These are phyloP conservation scores for Septoria linicola DNA, from an alignment of 2,329 filamentous ascomycete genomes.

Conservation along the genomic window DNA sequence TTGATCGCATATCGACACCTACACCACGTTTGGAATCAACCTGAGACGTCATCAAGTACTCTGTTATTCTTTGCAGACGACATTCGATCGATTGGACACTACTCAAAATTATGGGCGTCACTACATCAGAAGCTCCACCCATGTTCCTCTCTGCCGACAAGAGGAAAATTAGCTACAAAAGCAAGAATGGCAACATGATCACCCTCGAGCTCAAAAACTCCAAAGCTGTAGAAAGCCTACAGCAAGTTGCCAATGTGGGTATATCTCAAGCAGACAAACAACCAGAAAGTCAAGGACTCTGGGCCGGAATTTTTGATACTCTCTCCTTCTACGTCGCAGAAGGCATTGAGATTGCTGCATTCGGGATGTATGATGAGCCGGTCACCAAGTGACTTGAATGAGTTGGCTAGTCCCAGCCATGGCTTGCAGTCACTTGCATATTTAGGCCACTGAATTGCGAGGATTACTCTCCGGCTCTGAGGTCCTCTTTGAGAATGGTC, in stretches of 20 bases:
- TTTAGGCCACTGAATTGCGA: neutral
- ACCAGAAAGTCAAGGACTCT: slow-evolving; percentile 16
- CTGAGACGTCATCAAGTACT: slow-evolving; percentile 3
- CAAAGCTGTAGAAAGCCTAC: slow-evolving; percentile 22
- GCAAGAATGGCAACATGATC: slow-evolving; percentile 24
- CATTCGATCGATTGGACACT: slow-evolving; percentile 5
- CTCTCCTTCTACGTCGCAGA: slow-evolving; percentile 27
- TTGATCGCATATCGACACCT: slow-evolving; percentile 2
- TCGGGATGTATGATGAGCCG: slow-evolving; percentile 28
- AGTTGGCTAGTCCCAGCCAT: neutral
- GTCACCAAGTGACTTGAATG: slow-evolving; percentile 7
- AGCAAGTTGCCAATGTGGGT: slow-evolving; percentile 17
- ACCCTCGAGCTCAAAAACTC: slow-evolving; percentile 27
- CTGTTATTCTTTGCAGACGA: neutral
- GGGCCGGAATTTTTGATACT: slow-evolving; percentile 26
- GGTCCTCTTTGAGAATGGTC: slow-evolving; percentile 4
- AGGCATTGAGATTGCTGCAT: slow-evolving; percentile 26
- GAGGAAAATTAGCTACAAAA: slow-evolving; percentile 25
- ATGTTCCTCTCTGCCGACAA: slow-evolving; percentile 22
- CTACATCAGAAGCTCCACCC: slow-evolving; percentile 15
- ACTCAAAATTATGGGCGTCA: slow-evolving; percentile 19
- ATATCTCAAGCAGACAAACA: slow-evolving; percentile 2
- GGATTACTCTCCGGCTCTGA: neutral
- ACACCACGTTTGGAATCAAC: slow-evolving; percentile 1
- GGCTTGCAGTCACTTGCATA: neutral